Percentiles rank a stretch among this genome's conserved stretches.
phyloP scores from a whole-genome alignment of 441 rosid genomes.

The Syzygium syzygioides region DNA sequence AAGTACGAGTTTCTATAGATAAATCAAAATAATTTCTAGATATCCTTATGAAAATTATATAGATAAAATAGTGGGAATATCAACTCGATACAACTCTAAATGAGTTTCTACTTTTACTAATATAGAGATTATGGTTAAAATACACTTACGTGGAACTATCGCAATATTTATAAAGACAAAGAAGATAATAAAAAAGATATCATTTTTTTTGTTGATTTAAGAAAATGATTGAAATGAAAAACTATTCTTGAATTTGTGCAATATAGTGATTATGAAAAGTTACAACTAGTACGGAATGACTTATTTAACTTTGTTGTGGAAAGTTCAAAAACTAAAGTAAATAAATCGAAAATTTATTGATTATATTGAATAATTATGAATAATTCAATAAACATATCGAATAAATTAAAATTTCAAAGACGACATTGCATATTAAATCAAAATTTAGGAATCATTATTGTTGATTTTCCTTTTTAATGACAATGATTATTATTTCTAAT shows the following conservation, averaged over 20 bases:
- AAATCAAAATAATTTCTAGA: background rate
- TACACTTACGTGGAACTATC: background rate
- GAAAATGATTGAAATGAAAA: background rate
- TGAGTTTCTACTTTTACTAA: background rate
- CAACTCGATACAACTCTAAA: background rate
- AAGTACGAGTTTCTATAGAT: background rate
- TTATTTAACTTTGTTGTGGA: background rate
- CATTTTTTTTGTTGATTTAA: background rate
- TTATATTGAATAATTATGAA: background rate
- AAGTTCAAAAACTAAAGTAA: background rate
- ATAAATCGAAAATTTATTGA: background rate
- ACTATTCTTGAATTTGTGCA: background rate
- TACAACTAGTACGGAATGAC: background rate
- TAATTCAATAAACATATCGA: background rate
- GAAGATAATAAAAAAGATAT: background rate
- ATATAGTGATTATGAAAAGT: background rate
- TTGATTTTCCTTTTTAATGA: background rate
- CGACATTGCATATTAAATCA: background rate
- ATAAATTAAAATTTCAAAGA: background rate
- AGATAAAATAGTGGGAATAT: background rate
- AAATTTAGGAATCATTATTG: background rate
- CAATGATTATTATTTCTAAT: background rate
- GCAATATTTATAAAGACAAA: background rate
- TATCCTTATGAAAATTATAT: background rate
- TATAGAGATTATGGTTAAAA: background rate